phyloP scores from a whole-genome alignment of 2,329 filamentous ascomycete genomes.

The Didymella pinodella region DNA sequence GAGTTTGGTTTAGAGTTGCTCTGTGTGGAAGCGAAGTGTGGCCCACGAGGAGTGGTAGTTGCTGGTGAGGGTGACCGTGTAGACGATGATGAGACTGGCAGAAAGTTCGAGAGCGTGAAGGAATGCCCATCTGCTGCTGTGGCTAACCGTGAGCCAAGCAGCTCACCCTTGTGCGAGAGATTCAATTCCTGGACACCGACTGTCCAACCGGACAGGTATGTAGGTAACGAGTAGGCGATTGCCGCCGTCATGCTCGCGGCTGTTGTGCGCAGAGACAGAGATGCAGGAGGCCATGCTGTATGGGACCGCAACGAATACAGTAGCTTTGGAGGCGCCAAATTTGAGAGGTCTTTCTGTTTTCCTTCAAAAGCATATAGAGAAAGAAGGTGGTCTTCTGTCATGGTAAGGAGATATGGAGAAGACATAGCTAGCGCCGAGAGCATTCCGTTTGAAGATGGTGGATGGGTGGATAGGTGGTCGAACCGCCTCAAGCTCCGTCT shows the following conservation, averaged over 20 bases:
- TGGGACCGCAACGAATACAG: conserved; percentile 83
- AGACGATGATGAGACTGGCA: conserved; percentile 35
- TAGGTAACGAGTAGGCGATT: conserved; percentile 84
- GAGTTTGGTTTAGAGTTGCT: conserved; percentile 55
- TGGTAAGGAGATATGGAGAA: conserved; percentile 79
- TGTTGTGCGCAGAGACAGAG: conserved; percentile 79
- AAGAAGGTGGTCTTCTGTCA: conserved; percentile 75
- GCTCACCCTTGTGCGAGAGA: conserved; percentile 61
- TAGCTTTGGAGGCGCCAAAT: conserved; percentile 61
- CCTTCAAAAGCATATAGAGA: conserved; percentile 74
- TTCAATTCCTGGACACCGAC: conserved; percentile 91
- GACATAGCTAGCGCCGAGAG: conserved; percentile 75
- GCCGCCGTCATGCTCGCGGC: conserved; percentile 74
- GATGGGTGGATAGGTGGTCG: conserved; percentile 64
- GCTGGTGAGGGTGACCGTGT: conserved; percentile 39
- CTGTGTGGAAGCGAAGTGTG: conserved; percentile 26
- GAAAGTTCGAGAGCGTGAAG: conserved; percentile 49
- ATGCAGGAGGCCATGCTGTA: conserved; percentile 78
- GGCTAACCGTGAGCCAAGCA: conserved; percentile 59
- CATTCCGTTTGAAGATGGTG: conserved; percentile 68
- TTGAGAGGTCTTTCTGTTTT: neutral
- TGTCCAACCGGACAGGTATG: conserved; percentile 81
- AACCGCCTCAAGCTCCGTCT: conserved; percentile 58
- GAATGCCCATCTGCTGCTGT: conserved; percentile 60
- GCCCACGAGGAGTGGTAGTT: conserved; percentile 37